Conservation (phyloP, 805 yeast genomes). For the Grigorovia yakushimaensis region DNA sequence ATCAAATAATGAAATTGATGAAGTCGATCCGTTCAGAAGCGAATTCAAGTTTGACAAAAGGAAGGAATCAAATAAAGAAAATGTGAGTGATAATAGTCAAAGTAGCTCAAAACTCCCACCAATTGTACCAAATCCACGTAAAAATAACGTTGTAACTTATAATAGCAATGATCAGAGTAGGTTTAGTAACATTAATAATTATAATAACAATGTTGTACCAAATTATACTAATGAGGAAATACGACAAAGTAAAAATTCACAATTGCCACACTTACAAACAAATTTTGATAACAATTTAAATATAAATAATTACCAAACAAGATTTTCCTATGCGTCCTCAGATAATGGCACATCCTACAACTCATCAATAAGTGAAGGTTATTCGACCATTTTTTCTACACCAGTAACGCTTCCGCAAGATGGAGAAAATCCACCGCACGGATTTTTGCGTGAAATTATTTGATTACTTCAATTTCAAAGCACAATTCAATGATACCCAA, state of each 20-base stretch:
- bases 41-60: conserved; percentile 20
- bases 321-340: conserved; percentile 13
- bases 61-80: not conserved
- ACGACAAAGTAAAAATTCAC: not conserved
- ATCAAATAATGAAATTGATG: conserved; percentile 5
- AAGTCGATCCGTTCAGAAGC: conserved; percentile 19
- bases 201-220: not conserved
- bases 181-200: not conserved
- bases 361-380: conserved; percentile 12
- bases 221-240: not conserved
- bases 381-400: conserved; percentile 12
- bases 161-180: not conserved
- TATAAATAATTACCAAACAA: not conserved
- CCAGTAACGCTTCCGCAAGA: conserved; percentile 7
- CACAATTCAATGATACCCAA: not conserved
- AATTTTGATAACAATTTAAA: conserved; percentile 1
- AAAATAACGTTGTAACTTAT: conserved; percentile 1
- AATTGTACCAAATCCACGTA: conserved; percentile 16
- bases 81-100: not conserved
- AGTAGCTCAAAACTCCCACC: conserved; percentile 9
- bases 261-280: not conserved
- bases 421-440: conserved; percentile 7
- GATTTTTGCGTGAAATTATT: conserved; percentile 18
- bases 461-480: not conserved
- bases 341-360: conserved; percentile 11